Percentiles rank a stretch among this genome's conserved stretches.
Evolutionary conservation across 1,284 basidiomycete genomes (phyloP).

Genomic region (Tremellales sp.): DNA sequence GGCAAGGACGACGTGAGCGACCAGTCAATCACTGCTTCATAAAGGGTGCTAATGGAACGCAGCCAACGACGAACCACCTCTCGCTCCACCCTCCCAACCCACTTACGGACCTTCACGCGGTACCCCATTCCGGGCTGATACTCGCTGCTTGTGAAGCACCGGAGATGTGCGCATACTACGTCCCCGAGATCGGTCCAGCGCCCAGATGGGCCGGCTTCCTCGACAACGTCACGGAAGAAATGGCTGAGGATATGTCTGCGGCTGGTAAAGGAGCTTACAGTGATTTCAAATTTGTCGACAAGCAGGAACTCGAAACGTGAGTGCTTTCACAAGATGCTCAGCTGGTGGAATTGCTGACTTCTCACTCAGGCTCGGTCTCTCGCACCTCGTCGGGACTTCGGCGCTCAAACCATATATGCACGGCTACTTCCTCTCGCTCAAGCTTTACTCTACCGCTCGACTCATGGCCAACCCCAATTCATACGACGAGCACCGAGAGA

Average conservation of each 20-base stretch:
- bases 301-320: slow-evolving; percentile 76
- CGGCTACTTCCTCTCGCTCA: slow-evolving; percentile 94
- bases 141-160: slow-evolving; percentile 90
- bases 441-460: slow-evolving; percentile 91
- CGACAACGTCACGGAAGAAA: slow-evolving; percentile 95
- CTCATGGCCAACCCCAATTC: slow-evolving; percentile 94
- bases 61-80: slow-evolving; percentile 84
- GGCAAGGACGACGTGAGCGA: slow-evolving; percentile 69
- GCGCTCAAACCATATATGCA: slow-evolving; percentile 99
- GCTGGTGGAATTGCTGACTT: not conserved
- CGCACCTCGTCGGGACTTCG: slow-evolving; percentile 89
- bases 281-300: slow-evolving; percentile 96
- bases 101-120: slow-evolving; percentile 81
- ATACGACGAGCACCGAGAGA: slow-evolving; percentile 89
- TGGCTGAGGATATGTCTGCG: slow-evolving; percentile 72
- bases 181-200: slow-evolving; percentile 93
- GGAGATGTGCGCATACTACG: slow-evolving; percentile 85
- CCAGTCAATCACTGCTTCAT: slow-evolving; percentile 4
- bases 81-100: slow-evolving; percentile 87
- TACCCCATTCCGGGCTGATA: slow-evolving; percentile 77
- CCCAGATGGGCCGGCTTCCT: slow-evolving; percentile 97
- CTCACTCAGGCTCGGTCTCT: slow-evolving; percentile 67
- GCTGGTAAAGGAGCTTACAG: slow-evolving; percentile 63
- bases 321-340: slow-evolving; percentile 39
- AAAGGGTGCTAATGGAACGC: slow-evolving; percentile 2